phyloP scores from a whole-genome alignment of 371 early-diverging fungal genomes.

The Haplosporangium sp. region DNA sequence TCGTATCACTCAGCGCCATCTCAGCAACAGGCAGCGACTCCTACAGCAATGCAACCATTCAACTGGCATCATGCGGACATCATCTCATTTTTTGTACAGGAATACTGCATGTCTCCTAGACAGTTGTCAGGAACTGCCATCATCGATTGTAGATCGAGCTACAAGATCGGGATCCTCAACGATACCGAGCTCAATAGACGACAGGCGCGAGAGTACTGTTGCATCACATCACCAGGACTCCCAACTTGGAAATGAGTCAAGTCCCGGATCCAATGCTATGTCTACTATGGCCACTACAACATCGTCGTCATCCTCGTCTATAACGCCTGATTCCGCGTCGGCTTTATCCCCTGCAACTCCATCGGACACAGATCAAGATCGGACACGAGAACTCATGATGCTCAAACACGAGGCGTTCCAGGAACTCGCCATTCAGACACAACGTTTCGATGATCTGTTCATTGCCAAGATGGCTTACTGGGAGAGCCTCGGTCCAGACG shows the following conservation, averaged over 20 bases:
- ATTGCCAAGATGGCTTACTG: constrained; percentile 50
- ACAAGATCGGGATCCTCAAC: constrained; percentile 6
- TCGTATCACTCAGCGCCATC: no score
- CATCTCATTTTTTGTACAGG: no score
- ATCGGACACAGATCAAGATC: not conserved
- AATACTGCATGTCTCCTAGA: no score
- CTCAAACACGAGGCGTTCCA: constrained; percentile 45
- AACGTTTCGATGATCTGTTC: constrained; percentile 41
- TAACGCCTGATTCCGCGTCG: not conserved
- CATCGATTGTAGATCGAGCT: no score
- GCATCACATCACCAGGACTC: constrained; percentile 1
- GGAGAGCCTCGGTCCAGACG: constrained; percentile 35
- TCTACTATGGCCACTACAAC: not conserved
- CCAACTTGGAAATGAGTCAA: not conserved
- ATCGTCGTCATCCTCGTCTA: not conserved
- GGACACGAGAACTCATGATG: constrained; percentile 17
- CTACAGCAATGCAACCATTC: no score
- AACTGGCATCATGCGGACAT: no score
- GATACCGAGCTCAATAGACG: constrained; percentile 12
- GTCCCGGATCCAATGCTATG: not conserved
- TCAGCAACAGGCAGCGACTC: no score
- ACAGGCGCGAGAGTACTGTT: no score
- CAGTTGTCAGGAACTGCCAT: no score
- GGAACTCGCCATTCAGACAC: constrained; percentile 44
- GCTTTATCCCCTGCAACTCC: not conserved